Evolutionary conservation across 805 yeast genomes (phyloP).

Genomic region (Cyberlindnera saturnus): DNA sequence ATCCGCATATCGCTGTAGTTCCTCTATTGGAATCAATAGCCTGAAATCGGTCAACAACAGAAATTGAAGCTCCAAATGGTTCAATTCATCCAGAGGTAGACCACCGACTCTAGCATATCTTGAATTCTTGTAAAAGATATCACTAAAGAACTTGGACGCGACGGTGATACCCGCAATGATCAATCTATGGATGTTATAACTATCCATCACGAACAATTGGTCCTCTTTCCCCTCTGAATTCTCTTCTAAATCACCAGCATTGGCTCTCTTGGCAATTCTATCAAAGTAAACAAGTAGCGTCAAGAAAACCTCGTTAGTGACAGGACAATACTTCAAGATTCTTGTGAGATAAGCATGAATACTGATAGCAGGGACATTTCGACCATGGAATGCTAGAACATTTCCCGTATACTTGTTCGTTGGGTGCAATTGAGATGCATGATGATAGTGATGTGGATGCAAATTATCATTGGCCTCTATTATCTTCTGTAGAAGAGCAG

Average conservation of each 20-base stretch:
- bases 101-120: constrained; percentile 97
- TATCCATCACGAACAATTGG: constrained; percentile 89
- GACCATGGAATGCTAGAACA: constrained; percentile 89
- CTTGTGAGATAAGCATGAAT: constrained; percentile 85
- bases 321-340: constrained; percentile 94
- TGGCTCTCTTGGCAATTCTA: constrained; percentile 81
- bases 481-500: constrained; percentile 78
- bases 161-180: constrained; percentile 95
- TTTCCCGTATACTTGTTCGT: constrained; percentile 51
- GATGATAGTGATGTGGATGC: constrained; percentile 46
- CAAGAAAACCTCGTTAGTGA: constrained; percentile 94
- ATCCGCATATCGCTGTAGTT: constrained; percentile 86
- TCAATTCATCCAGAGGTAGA: constrained; percentile 85
- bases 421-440: constrained; percentile 24
- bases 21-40: constrained; percentile 83
- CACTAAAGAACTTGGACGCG: constrained; percentile 90
- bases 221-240: constrained; percentile 25
- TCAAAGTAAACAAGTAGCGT: constrained; percentile 91
- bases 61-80: constrained; percentile 88
- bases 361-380: constrained; percentile 93
- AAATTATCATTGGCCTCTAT: constrained; percentile 84
- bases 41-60: constrained; percentile 78
- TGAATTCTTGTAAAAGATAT: constrained; percentile 88
- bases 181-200: constrained; percentile 89
- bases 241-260: constrained; percentile 34